phyloP scores from a whole-genome alignment of 345 rosid genomes.

The Rhizophora mangle region DNA sequence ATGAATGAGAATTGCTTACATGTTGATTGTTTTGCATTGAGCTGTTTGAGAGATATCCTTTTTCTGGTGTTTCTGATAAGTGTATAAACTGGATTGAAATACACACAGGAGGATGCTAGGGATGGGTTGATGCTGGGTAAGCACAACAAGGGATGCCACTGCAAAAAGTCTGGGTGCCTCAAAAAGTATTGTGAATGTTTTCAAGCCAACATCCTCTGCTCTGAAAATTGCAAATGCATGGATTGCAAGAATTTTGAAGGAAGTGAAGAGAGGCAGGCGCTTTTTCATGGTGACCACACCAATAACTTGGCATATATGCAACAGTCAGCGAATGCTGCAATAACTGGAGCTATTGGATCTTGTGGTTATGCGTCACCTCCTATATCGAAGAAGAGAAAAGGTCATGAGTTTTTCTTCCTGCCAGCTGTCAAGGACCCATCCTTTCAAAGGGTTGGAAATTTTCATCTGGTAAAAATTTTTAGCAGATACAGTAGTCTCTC shows the following conservation, averaged over 20 bases:
- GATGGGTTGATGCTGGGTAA: slow-evolving; percentile 67
- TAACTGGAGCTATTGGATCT: slow-evolving; percentile 94
- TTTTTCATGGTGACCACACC: slow-evolving; percentile 88
- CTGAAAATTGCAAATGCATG: slow-evolving; percentile 93
- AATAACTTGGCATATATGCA: slow-evolving; percentile 80
- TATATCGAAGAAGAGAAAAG: slow-evolving; percentile 72
- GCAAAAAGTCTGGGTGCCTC: slow-evolving; percentile 98
- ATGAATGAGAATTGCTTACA: background rate
- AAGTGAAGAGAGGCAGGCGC: slow-evolving; percentile 93
- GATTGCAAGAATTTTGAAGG: slow-evolving; percentile 98
- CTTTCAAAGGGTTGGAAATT: slow-evolving; percentile 55
- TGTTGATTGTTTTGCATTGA: background rate
- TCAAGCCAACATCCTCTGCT: slow-evolving; percentile 95
- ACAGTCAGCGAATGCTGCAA: slow-evolving; percentile 98
- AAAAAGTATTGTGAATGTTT: slow-evolving; percentile 98
- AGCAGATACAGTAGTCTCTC: background rate
- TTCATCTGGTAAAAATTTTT: slow-evolving; percentile 58
- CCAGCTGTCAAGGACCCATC: slow-evolving; percentile 59
- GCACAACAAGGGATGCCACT: slow-evolving; percentile 99
- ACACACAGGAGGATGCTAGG: slow-evolving; percentile 72
- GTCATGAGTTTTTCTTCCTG: slow-evolving; percentile 69
- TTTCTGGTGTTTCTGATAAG: slow-evolving; percentile 7
- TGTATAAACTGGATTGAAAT: slow-evolving; percentile 7
- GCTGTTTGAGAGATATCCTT: background rate
- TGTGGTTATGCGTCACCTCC: slow-evolving; percentile 84